These are phyloP conservation scores for Rutstroemia sp. DNA, from an alignment of 2,329 filamentous ascomycete species.

Conservation along the genomic window DNA sequence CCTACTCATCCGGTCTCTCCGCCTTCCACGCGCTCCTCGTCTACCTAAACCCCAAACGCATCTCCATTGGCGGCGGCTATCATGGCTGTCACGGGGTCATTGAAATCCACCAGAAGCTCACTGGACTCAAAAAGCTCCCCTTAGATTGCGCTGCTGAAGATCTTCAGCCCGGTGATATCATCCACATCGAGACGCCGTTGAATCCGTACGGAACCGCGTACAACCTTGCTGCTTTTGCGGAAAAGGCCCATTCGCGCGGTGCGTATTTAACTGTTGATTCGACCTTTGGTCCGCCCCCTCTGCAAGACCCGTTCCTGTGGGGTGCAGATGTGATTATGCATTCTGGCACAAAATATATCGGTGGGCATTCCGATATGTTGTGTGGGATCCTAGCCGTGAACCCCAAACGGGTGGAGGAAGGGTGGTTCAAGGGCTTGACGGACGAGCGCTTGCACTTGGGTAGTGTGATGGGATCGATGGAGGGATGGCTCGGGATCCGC, in stretches of 20 bases:
- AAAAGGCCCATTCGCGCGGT: conserved; percentile 62
- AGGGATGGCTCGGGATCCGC: conserved; percentile 85
- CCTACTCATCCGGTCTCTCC: conserved; percentile 77
- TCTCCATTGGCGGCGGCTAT: conserved; percentile 81
- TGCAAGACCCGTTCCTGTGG: conserved; percentile 76
- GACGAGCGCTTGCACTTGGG: conserved; percentile 72
- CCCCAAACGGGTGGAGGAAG: conserved; percentile 38
- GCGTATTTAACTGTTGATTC: conserved; percentile 79
- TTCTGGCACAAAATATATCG: conserved; percentile 91
- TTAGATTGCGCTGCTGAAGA: conserved; percentile 60
- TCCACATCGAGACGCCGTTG: conserved; percentile 88
- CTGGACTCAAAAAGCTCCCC: conserved; percentile 63
- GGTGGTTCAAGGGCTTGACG: conserved; percentile 48
- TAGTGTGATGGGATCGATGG: conserved; percentile 78
- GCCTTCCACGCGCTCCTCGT: conserved; percentile 85
- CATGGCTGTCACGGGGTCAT: conserved; percentile 91
- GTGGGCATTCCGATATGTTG: conserved; percentile 89
- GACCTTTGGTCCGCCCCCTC: conserved; percentile 84
- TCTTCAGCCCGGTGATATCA: conserved; percentile 69
- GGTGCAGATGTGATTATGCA: conserved; percentile 89
- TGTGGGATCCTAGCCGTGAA: conserved; percentile 73
- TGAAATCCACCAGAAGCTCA: conserved; percentile 64
- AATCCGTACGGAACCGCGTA: conserved; percentile 84
- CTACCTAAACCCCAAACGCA: conserved; percentile 72
- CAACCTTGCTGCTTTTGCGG: conserved; percentile 63